phyloP scores from a whole-genome alignment of 441 rosid genomes.

The Bocquillonia castaneifolia region DNA sequence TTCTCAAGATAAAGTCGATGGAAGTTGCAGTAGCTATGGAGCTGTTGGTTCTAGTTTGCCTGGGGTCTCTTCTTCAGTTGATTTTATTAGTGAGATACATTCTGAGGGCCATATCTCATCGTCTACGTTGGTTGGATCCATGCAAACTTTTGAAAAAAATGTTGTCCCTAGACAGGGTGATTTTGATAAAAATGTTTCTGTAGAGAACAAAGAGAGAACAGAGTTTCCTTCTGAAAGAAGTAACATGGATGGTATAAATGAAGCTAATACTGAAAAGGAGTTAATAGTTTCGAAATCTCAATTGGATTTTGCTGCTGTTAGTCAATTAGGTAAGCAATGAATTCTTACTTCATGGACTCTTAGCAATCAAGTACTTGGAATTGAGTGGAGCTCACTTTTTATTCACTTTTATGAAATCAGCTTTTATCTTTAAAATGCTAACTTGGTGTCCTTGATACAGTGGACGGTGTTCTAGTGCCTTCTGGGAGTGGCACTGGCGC shows the following conservation, averaged over 20 bases:
- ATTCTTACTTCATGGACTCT: conserved; percentile 12
- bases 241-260: conserved; percentile 21
- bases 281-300: conserved; percentile 28
- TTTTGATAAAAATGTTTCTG: conserved; percentile 15
- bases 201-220: conserved; percentile 25
- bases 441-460: conserved; percentile 19
- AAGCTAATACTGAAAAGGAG: conserved; percentile 28
- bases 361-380: conserved; percentile 8
- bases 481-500: conserved; percentile 19
- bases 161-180: conserved; percentile 21
- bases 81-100: conserved; percentile 28
- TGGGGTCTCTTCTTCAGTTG: conserved; percentile 26
- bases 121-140: conserved; percentile 21
- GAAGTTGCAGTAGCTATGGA: conserved; percentile 21
- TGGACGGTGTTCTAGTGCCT: conserved; percentile 26
- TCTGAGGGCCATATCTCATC: conserved; percentile 21
- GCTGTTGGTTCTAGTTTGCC: conserved; percentile 18
- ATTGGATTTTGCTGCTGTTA: conserved; percentile 30
- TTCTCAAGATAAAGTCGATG: conserved; percentile 28
- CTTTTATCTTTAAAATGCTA: conserved; percentile 18
- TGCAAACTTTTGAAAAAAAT: conserved; percentile 22
- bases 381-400: conserved; percentile 14
- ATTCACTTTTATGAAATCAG: conserved; percentile 4
- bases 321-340: conserved; percentile 41
- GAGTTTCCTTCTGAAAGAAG: conserved; percentile 32